Evolutionary conservation across 176 grass and related monocot genomes (phyloP), one percentile per base, ranked within the genome.

Genomic region (Eragrostis nindensis): DNA sequence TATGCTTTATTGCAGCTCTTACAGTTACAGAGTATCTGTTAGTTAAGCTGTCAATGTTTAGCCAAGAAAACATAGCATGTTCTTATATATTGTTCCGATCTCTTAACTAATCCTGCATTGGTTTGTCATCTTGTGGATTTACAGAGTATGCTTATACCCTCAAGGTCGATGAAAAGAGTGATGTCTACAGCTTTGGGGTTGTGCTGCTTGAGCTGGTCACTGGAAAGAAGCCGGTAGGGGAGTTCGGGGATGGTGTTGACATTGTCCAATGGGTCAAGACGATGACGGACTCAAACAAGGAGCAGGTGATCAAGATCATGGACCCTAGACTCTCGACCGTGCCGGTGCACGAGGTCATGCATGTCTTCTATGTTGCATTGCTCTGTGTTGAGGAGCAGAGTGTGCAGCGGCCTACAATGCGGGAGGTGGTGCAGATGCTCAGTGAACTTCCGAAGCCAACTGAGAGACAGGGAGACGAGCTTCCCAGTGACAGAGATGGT

Each of bases 141-240:
- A 52, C 87, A 97, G 95, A 98, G 80, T 98, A 98, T 83, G 95
- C 92, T 9, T 98, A 98, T 76, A 98, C 95, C 2, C 92, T 98
- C 10, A 98, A 98, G 84, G 90, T 98, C 6, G 95, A 98, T 7
- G 95, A 98, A 70, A 98, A 98, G 87, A 94, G 92, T 6, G 95
- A 98, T 45, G 95, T 98, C 7, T 98, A 98, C 62, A 98, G 95
- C 74, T 98, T 98, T 19, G 95, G 95, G 0, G 95, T n/a, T 3
- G 95, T 98, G 16, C 88, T 98, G 13, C 90, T 98, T 13, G 95
- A 98, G 75, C 81, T 98, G 70, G 85, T 98, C 29, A 89, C 91
- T 0, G 92, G 95, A 68, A 86, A 87, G 79, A 95, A 98, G 78
- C 95, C 95, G 0, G 92, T 98, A 24, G 95, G 95, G 0, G 95